Percentiles rank a stretch among this genome's conserved stretches.
These are phyloP conservation scores for Zoysia pacifica DNA, from an alignment of 176 grass and related monocot species.

Conservation along the genomic window DNA sequence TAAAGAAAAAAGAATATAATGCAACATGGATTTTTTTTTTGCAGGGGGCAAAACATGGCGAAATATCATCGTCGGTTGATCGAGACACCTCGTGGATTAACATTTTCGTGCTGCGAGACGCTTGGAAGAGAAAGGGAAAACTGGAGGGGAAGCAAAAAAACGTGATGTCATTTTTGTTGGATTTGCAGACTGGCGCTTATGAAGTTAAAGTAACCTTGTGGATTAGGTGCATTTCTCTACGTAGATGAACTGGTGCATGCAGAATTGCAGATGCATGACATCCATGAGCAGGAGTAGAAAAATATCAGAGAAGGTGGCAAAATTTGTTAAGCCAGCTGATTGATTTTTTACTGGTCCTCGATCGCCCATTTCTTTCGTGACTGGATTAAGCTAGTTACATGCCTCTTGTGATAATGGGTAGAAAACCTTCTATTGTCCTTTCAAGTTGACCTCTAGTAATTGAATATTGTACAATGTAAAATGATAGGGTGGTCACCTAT, in stretches of 20 bases:
- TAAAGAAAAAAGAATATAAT: neutral
- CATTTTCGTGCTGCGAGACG: neutral
- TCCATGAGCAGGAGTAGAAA: neutral
- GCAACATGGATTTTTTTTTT: neutral
- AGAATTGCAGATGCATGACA: neutral
- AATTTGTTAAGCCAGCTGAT: neutral
- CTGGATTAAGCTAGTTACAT: conserved; percentile 3
- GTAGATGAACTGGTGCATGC: conserved; percentile 1
- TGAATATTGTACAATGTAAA: neutral
- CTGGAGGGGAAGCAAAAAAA: neutral
- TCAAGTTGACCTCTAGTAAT: neutral
- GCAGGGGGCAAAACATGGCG: neutral
- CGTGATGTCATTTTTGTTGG: conserved; percentile 8
- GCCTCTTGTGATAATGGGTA: neutral
- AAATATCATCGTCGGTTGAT: neutral
- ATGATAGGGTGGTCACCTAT: neutral
- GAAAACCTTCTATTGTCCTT: neutral
- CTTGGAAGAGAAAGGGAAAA: neutral
- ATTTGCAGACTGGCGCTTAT: conserved; percentile 2
- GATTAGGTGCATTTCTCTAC: conserved; percentile 19
- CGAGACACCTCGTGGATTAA: neutral
- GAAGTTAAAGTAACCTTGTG: conserved; percentile 5
- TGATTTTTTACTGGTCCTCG: neutral
- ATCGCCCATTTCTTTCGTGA: neutral
- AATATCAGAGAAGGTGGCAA: neutral